phyloP scores from a whole-genome alignment of 345 rosid genomes.

The Draba incana region DNA sequence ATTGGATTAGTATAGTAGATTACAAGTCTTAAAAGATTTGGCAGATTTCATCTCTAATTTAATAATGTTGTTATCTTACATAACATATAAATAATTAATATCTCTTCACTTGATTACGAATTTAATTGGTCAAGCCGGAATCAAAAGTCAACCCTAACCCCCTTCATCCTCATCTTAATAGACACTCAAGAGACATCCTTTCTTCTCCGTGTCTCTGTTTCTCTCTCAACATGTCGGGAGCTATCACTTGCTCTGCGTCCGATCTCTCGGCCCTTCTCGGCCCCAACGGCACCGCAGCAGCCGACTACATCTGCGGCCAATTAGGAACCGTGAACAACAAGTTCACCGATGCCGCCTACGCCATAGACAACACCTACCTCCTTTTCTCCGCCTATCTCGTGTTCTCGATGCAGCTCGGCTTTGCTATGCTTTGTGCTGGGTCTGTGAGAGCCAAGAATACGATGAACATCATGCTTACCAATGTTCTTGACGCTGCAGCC shows the following conservation, averaged over 20 bases:
- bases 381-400: conserved; percentile 89
- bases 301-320: conserved; percentile 57
- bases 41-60: not conserved
- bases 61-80: conserved; percentile 6
- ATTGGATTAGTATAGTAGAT: conserved; percentile 5
- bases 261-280: conserved; percentile 57
- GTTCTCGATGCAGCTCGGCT: conserved; percentile 88
- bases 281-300: conserved; percentile 60
- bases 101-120: not conserved
- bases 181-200: conserved; percentile 13
- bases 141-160: conserved; percentile 21
- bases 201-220: conserved; percentile 18
- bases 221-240: conserved; percentile 31
- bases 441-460: conserved; percentile 89
- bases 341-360: conserved; percentile 54
- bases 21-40: not conserved
- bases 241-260: conserved; percentile 46
- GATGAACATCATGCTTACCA: conserved; percentile 91
- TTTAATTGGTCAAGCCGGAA: conserved; percentile 12
- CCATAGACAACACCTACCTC: conserved; percentile 73
- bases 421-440: conserved; percentile 96
- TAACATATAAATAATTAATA: not conserved
- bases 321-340: conserved; percentile 32
- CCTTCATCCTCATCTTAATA: not conserved
- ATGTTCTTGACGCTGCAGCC: conserved; percentile 83